Evolutionary conservation across 2,329 filamentous ascomycete species (phyloP), one percentile per base, ranked within the genome.

Genomic region (Pyrenophora graminea): DNA sequence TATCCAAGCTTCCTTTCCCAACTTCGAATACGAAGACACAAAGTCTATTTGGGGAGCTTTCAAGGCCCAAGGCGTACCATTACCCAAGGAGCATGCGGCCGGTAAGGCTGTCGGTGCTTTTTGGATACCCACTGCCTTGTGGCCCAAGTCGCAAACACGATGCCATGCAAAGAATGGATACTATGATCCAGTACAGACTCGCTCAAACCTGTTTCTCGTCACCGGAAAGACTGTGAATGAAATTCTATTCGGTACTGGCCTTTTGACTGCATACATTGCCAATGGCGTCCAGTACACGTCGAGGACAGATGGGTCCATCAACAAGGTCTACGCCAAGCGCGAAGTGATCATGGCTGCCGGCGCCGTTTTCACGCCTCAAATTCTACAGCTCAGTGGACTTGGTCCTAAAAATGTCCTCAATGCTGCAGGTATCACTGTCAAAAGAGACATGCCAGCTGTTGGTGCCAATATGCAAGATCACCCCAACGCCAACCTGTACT

Each of bases 341-440:
- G 85, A 88, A 56, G 78, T 87, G 7, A 79, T 88, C 32, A 67
- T 88, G 2, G 83, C 83, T 0, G 85, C 85, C 0, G 80, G 77
- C 23, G 72, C 61, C 82, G 34, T 79, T 80, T 62, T 84, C 81
- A 8, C 85, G 79, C 4, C 83, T 81, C 67, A 72, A 84, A 13
- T 77, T 82, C n/a, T 72, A 1, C 63, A 66, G 37, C 56, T 67
- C 6, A 67, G 63, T 31, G 69, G 69, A 1, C 55, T 73, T 6
- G 69, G 70, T 0, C 67, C 67, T 1, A 59, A 56, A 30, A 15
- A 45, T 4, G 57, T 67, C 0, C 56, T 71, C 1, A 39, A 42
- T 4, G 59, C 61, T 27, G 67, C 67, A 6, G 58, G 56, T 1
- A 52, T 73, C 13, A 44, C 39, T 1, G 59, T 70, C 1, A 68